Base-by-base conservation (phyloP, 352 stramenopile genomes). In the Plasmopara muralis region DNA sequence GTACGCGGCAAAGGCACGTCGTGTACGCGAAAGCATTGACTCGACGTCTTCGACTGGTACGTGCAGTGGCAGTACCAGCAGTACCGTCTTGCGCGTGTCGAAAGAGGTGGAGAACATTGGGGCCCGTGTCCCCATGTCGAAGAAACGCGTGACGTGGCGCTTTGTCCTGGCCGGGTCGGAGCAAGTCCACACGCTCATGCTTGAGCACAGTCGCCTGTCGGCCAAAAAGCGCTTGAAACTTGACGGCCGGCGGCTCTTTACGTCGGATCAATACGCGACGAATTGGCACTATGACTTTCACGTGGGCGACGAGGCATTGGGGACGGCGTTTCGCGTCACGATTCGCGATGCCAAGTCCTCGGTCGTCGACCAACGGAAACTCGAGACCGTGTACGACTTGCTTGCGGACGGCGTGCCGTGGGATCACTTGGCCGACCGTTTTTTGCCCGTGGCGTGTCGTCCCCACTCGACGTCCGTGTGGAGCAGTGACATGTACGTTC, bases 131-230 rank as follows among this genome's bases (percentile, higher is more conserved):
- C 55, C 84, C 33, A 64, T 85, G 61, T 89, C 80, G 47, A 94
- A 93, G 74, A 93, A 94, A 50, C 74, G 80, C 44, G 66, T 93
- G 30, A 90, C 78, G 15, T 93, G 84, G 82, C 78, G 79, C 47
- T 92, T 94, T 49, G 77, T 92, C 35, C 73, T 92, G 38, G 68
- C 68, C 4, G 76, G 74, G 1, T 85, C 74, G 12, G 72, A 89
- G 47, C 72, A 89, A 41, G 79, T 94, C 31, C 81, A 92, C 55
- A 94, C 83, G 33, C 62, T 94, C 14, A 90, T 76, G 66, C 71
- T 94, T 15, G 83, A 91, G 53, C 83, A 94, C 53, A 91, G 79
- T 47, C 77, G 79, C 47, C 77, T 94, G 29, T 79, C 79, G 54
- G 75, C 70, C 43, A 92, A 92, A 66, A 92, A 94, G 64, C 79